A percentile compares a stretch with the other conserved stretches of the same genome.
Conservation (phyloP, 306 rosid genomes). For the Castanea mollissima region DNA sequence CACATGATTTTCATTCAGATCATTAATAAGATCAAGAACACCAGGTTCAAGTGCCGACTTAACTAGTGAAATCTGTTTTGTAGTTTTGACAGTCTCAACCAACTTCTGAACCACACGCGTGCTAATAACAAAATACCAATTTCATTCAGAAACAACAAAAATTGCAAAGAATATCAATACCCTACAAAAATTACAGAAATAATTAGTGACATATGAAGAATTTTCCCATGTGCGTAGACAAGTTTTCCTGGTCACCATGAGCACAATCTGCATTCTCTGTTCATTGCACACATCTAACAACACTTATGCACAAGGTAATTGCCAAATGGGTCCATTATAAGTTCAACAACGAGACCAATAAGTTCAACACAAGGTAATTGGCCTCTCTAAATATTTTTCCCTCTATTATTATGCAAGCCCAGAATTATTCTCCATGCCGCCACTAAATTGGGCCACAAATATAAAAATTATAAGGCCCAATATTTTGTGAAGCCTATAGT, state of each 20-base stretch:
- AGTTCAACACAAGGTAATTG: no score
- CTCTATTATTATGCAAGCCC: no score
- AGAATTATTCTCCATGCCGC: no score
- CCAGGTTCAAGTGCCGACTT: conserved; percentile 56
- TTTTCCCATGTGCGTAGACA: conserved; percentile 61
- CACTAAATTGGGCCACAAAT: no score
- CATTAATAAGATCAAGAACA: conserved; percentile 64
- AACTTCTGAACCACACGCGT: conserved; percentile 78
- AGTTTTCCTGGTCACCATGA: conserved; percentile 53
- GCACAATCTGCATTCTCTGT: conserved; percentile 52
- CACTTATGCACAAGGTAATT: conserved; percentile 80
- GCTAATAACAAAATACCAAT: conserved; percentile 30
- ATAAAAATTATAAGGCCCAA: no score
- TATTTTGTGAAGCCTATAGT: no score
- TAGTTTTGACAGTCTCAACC: conserved; percentile 49
- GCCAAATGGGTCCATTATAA: conserved; percentile 67
- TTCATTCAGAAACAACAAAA: conserved; percentile 6
- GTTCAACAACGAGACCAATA: conserved; percentile 48
- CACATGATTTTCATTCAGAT: conserved; percentile 63
- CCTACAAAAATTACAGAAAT: neutral
- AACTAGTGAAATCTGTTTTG: conserved; percentile 34
- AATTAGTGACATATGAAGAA: neutral
- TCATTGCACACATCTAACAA: conserved; percentile 54
- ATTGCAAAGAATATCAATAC: neutral
- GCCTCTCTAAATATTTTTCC: no score